Evolutionary conservation across 495 filamentous ascomycete genomes (phyloP).

Genomic region (Viridothelium virens): DNA sequence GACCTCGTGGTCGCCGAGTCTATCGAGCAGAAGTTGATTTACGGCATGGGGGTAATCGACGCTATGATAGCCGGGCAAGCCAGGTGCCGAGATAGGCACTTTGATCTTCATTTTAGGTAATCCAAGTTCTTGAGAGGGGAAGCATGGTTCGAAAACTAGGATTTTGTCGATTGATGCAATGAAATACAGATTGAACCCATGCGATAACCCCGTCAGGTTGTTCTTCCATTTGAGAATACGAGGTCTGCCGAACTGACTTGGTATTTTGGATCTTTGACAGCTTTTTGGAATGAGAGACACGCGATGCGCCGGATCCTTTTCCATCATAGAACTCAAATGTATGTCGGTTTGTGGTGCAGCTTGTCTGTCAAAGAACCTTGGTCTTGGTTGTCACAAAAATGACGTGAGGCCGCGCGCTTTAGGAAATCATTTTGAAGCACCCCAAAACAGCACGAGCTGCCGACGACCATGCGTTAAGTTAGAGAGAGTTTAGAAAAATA

Average conservation of each 20-base stretch:
- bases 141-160: constrained; percentile 64
- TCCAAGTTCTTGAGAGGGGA: constrained; percentile 53
- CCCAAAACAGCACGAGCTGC: no score
- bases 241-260: neutral
- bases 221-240: neutral
- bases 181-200: constrained; percentile 63
- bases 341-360: neutral
- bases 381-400: no score
- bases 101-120: constrained; percentile 58
- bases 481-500: no score
- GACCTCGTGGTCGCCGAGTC: constrained; percentile 74
- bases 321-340: neutral
- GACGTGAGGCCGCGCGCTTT: no score
- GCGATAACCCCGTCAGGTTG: constrained; percentile 47
- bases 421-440: no score
- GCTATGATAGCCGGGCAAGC: constrained; percentile 51
- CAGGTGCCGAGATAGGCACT: constrained; percentile 46
- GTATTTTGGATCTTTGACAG: neutral
- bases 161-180: constrained; percentile 65
- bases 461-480: no score
- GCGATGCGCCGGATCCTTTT: neutral
- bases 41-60: constrained; percentile 55
- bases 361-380: no score
- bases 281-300: neutral
- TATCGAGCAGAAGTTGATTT: constrained; percentile 70